Base-by-base conservation (phyloP, 129 eudicot species). In the Flaveria sonorensis region DNA sequence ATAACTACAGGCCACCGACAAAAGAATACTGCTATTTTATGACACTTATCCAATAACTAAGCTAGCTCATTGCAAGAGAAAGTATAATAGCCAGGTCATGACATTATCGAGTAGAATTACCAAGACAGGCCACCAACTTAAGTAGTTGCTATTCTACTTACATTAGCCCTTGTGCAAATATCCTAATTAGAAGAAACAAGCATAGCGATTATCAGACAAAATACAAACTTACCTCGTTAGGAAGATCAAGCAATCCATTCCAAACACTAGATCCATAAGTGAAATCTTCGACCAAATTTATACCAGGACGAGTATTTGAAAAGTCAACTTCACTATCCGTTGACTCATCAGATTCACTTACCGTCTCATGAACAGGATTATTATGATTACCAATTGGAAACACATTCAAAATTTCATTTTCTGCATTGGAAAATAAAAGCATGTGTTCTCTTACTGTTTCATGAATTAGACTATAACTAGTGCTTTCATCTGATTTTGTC, bases 271-370 rank as follows among this genome's bases (percentile, higher is more conserved):
- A 85, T 50, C 71, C 76, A 86, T 84, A 79, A 18, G 91, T 65
- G 46, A 79, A 78, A 75, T 82, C 80, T 53, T 84, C 86, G 55
- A 43, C 55, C 43, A 73, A 79, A 79, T 68, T 69, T 16, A 79
- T 71, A 16, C 79, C 82, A 52, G 65, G 83, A 61, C 69, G 85
- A 46, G 81, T 76, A 81, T 61, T 80, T 52, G 92, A 82, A 77
- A 87, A 86, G 75, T 88, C 89, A 45, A 85, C 89, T 82, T 89
- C 96, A 63, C 89, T 92, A 72, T 89, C 91, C 51, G 89, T 89
- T 62, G 92, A 87, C 36, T 83, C 86, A 80, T 80, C 89, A 6
- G 79, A 81, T 21, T 82, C 88, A 9, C 71, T 73, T 61, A 71
- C 70, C 30, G 10, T 76, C 57, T 85, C 90, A 64, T 55, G 83